Conservation (phyloP, 306 rosid species). For the Prunus armeniaca region DNA sequence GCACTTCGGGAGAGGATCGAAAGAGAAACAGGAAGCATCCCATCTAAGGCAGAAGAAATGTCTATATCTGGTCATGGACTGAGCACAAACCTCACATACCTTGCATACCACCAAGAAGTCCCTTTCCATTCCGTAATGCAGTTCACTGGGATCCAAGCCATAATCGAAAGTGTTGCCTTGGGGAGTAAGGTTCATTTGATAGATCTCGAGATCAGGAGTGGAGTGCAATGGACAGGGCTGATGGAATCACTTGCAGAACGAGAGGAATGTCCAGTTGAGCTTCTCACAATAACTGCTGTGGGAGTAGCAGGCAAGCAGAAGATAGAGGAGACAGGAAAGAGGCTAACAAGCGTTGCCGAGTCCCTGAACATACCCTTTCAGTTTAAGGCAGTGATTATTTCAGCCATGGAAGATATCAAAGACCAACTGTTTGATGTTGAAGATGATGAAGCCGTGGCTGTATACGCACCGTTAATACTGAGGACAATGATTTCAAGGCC, state of each 20-base stretch:
- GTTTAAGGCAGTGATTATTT: constrained; percentile 38
- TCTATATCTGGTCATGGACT: constrained; percentile 1
- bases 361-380: constrained; percentile 62
- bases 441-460: constrained; percentile 50
- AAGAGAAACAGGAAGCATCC: constrained; percentile 38
- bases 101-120: constrained; percentile 35
- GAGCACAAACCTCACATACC: background rate
- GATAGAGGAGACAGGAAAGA: constrained; percentile 45
- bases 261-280: constrained; percentile 33
- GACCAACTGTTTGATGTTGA: constrained; percentile 42
- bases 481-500: constrained; percentile 53
- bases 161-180: constrained; percentile 50
- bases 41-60: constrained; percentile 14
- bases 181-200: constrained; percentile 54
- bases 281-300: constrained; percentile 55
- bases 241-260: constrained; percentile 61
- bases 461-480: constrained; percentile 42
- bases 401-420: constrained; percentile 44
- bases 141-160: constrained; percentile 51
- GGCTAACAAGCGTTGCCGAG: constrained; percentile 49
- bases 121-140: constrained; percentile 59
- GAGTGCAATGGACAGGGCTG: constrained; percentile 54
- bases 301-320: constrained; percentile 18
- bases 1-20: constrained; percentile 61
- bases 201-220: constrained; percentile 51